These are phyloP conservation scores for Solanum virginianum DNA, from an alignment of 257 asterid species.

Conservation along the genomic window DNA sequence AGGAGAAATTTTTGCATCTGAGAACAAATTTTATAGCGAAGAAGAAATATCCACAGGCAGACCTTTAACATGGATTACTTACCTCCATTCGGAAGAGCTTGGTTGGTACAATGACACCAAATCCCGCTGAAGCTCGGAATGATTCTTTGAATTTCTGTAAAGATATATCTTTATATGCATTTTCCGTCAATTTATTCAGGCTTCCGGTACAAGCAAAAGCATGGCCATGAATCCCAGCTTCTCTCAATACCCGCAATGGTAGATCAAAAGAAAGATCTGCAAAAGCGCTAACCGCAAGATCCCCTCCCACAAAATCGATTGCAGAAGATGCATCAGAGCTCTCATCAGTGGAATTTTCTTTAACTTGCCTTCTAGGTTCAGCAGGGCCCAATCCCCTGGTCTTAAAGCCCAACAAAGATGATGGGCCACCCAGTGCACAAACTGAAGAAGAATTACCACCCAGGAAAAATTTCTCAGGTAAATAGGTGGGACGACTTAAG, in stretches of 20 bases:
- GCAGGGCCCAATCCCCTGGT: constrained; percentile 89
- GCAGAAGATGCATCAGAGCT: constrained; percentile 35
- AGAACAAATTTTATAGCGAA: neutral
- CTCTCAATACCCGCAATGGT: constrained; percentile 65
- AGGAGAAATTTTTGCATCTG: neutral
- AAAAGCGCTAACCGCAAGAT: constrained; percentile 81
- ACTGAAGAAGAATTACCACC: constrained; percentile 84
- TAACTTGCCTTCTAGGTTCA: constrained; percentile 52
- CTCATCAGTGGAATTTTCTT: constrained; percentile 28
- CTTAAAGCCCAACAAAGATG: constrained; percentile 85
- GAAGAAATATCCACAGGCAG: neutral
- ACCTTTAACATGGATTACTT: constrained; percentile 1
- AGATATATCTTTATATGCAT: constrained; percentile 42
- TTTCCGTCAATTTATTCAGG: constrained; percentile 59
- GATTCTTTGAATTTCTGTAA: constrained; percentile 54
- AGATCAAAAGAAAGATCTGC: constrained; percentile 88
- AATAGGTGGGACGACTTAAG: constrained; percentile 38
- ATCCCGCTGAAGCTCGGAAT: constrained; percentile 66
- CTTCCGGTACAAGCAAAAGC: constrained; percentile 85
- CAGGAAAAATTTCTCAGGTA: constrained; percentile 85
- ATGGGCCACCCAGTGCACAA: constrained; percentile 75
- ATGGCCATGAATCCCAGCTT: constrained; percentile 91
- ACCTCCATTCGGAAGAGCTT: constrained; percentile 95
- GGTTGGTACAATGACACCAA: constrained; percentile 78
- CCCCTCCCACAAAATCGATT: constrained; percentile 83